Percentiles rank a stretch among this genome's conserved stretches.
These are phyloP conservation scores for Cadophora sp. DNA, from an alignment of 2,329 filamentous ascomycete genomes.

Conservation along the genomic window DNA sequence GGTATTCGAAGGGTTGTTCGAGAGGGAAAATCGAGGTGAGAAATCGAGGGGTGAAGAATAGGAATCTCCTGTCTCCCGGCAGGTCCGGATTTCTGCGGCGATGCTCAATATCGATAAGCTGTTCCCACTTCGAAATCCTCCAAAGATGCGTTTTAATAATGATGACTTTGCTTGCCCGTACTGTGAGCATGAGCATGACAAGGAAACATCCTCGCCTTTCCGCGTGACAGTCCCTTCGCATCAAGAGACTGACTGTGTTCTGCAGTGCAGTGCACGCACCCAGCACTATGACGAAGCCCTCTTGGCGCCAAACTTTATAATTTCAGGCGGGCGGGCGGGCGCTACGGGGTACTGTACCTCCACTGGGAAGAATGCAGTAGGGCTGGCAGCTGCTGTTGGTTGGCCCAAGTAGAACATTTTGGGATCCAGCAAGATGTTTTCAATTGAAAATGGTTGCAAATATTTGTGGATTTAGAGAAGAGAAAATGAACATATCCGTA, in stretches of 20 bases:
- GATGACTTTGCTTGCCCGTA: background rate
- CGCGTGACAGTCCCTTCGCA: background rate
- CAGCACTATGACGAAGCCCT: constrained; percentile 4
- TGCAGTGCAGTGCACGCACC: background rate
- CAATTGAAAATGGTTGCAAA: no score
- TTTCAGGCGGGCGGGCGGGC: background rate
- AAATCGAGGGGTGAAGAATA: background rate
- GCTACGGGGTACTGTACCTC: background rate
- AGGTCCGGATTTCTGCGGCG: background rate
- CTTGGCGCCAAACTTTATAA: constrained; percentile 15
- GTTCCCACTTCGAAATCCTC: background rate
- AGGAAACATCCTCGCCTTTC: background rate
- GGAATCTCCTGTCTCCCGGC: constrained; percentile 2
- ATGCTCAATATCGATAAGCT: background rate
- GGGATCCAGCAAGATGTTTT: background rate
- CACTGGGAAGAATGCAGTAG: background rate
- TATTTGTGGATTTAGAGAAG: background rate
- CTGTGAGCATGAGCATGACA: background rate
- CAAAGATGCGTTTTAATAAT: background rate
- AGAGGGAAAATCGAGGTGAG: background rate
- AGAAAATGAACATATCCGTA: background rate
- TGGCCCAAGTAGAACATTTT: no score
- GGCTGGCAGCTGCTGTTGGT: no score
- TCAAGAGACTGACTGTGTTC: background rate
- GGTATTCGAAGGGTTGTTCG: background rate